A percentile compares a stretch with the other conserved stretches of the same genome.
phyloP scores from a whole-genome alignment of 371 early-diverging fungal genomes.

The Lichtheimia ramosa region DNA sequence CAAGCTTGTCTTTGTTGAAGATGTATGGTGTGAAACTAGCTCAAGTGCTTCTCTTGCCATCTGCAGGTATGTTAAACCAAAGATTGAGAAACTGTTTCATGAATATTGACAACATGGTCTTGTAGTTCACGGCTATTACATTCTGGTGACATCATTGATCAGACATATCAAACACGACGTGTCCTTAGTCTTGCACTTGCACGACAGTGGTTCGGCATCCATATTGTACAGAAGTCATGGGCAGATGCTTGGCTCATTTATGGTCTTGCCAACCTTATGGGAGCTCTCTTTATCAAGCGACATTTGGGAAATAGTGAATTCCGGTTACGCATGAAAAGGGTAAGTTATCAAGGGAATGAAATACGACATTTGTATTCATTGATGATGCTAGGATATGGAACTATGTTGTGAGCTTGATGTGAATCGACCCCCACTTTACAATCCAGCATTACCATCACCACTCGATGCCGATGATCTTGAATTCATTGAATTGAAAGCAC shows the following conservation, averaged over 20 bases:
- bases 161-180: slow-evolving; percentile 79
- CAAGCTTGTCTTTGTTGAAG: slow-evolving; percentile 90
- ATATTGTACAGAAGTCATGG: slow-evolving; percentile 79
- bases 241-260: slow-evolving; percentile 87
- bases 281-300: slow-evolving; percentile 73
- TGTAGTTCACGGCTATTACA: slow-evolving; percentile 72
- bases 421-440: slow-evolving; percentile 83
- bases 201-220: slow-evolving; percentile 93
- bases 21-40: slow-evolving; percentile 63
- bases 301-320: slow-evolving; percentile 90
- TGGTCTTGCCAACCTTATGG: slow-evolving; percentile 79
- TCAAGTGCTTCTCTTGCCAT: slow-evolving; percentile 75
- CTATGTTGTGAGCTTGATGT: slow-evolving; percentile 80
- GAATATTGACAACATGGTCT: background rate
- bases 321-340: slow-evolving; percentile 77
- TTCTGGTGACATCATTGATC: slow-evolving; percentile 79
- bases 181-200: slow-evolving; percentile 75
- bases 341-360: slow-evolving; percentile 17
- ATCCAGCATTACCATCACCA: slow-evolving; percentile 59
- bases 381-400: slow-evolving; percentile 72
- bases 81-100: background rate
- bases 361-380: background rate
- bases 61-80: slow-evolving; percentile 41
- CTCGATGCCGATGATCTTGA: slow-evolving; percentile 73
- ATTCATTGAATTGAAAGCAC: slow-evolving; percentile 83